Percentiles rank a stretch among this genome's conserved stretches.
These are phyloP conservation scores for Aspergillus transmontanensis DNA, from an alignment of 2,329 filamentous ascomycete genomes.

Conservation along the genomic window DNA sequence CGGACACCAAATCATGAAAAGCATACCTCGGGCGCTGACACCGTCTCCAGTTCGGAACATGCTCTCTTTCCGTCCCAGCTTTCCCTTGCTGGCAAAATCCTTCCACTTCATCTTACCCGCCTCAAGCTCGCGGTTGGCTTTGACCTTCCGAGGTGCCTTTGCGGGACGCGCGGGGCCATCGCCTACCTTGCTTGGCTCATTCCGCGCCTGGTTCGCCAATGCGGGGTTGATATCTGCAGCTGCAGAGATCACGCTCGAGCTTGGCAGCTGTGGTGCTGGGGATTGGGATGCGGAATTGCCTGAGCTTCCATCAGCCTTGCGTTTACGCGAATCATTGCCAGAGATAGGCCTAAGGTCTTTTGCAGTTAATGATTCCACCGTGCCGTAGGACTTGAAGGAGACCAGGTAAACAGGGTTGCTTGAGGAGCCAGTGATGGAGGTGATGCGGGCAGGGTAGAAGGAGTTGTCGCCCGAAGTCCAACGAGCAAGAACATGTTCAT, in stretches of 20 bases:
- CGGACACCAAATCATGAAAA: conserved; percentile 8
- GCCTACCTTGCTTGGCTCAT: conserved; percentile 64
- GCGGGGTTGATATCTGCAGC: conserved; percentile 68
- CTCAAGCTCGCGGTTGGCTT: conserved; percentile 90
- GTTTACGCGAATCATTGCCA: conserved; percentile 68
- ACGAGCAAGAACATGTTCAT: conserved; percentile 86
- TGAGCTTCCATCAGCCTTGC: conserved; percentile 80
- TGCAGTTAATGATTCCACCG: conserved; percentile 76
- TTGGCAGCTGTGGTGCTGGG: conserved; percentile 43
- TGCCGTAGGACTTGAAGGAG: conserved; percentile 86
- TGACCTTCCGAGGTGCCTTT: conserved; percentile 75
- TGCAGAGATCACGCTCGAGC: conserved; percentile 64
- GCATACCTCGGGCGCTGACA: conserved; percentile 77
- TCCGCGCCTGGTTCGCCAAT: conserved; percentile 64
- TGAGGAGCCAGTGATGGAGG: conserved; percentile 89
- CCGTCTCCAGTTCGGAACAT: conserved; percentile 95
- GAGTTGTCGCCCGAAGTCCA: conserved; percentile 87
- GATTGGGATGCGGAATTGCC: conserved; percentile 50
- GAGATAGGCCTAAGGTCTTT: conserved; percentile 81
- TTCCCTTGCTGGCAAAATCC: conserved; percentile 78
- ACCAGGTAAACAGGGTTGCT: conserved; percentile 90
- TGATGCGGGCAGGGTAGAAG: conserved; percentile 91
- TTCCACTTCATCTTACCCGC: conserved; percentile 93
- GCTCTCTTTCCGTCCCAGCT: conserved; percentile 80
- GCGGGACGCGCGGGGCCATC: conserved; percentile 61